Conservation (phyloP, 2,329 filamentous ascomycete genomes). For the Raffaelea deltoideospora region DNA sequence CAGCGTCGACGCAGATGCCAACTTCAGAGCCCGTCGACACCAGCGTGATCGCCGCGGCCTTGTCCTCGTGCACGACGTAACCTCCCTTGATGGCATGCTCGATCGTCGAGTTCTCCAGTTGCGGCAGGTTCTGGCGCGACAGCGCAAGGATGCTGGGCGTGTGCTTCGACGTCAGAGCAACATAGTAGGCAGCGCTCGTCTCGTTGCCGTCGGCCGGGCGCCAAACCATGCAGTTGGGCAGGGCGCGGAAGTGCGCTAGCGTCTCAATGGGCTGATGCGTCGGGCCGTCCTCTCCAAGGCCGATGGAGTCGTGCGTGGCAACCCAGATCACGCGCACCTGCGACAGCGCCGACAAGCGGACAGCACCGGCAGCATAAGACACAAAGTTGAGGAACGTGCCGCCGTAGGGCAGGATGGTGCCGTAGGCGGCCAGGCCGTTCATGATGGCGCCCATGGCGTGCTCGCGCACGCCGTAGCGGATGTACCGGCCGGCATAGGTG, state of each 20-base stretch:
- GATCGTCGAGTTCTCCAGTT: conserved; percentile 86
- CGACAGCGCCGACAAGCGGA: conserved; percentile 85
- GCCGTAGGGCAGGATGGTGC: conserved; percentile 81
- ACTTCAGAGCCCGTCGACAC: conserved; percentile 96
- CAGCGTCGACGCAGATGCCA: conserved; percentile 79
- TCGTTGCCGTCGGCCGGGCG: conserved; percentile 97
- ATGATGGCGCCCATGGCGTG: conserved; percentile 86
- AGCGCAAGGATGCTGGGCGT: conserved; percentile 89
- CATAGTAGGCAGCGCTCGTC: conserved; percentile 94
- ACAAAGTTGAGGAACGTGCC: conserved; percentile 99
- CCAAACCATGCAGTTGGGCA: conserved; percentile 99
- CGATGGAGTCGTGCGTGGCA: conserved; percentile 97
- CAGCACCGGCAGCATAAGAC: conserved; percentile 88
- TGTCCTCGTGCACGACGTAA: conserved; percentile 74
- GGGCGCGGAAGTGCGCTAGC: conserved; percentile 91
- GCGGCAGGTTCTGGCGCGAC: conserved; percentile 94
- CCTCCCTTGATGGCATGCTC: conserved; percentile 88
- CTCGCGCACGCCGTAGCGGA: conserved; percentile 85
- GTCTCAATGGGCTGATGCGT: conserved; percentile 99
- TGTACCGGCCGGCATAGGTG: conserved; percentile 73
- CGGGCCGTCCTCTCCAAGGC: conserved; percentile 94
- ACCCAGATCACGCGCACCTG: conserved; percentile 88
- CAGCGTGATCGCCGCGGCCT: conserved; percentile 74
- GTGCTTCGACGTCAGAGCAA: conserved; percentile 75
- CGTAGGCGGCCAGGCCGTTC: conserved; percentile 92